phyloP scores from a whole-genome alignment of 75 land plant species.

The Cunninghamia lanceolata region DNA sequence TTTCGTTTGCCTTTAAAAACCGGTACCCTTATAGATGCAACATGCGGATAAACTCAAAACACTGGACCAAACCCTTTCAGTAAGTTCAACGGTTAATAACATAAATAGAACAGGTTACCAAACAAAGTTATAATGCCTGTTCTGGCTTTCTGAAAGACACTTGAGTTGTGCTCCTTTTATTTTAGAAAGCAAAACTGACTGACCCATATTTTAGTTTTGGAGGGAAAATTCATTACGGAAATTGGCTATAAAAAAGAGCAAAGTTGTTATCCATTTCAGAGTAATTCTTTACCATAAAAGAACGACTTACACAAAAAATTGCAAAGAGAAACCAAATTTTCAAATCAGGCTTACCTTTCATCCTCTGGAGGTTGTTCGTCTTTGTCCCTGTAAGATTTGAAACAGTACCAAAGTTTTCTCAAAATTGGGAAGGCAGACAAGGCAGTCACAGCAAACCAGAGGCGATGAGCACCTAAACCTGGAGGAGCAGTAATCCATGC shows the following conservation, averaged over 20 bases:
- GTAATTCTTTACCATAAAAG: neutral
- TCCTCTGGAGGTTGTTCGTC: conserved; percentile 6
- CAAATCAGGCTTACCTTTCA: neutral
- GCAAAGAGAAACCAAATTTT: neutral
- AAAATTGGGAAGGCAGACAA: conserved; percentile 72
- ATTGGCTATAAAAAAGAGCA: neutral
- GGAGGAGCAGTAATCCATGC: conserved; percentile 71
- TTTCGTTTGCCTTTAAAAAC: neutral
- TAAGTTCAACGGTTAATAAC: neutral
- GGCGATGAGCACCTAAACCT: conserved; percentile 82
- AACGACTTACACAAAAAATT: neutral
- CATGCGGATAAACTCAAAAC: neutral
- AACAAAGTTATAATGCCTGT: neutral
- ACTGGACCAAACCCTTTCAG: neutral
- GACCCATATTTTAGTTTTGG: neutral
- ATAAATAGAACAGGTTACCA: neutral
- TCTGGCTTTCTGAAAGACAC: neutral
- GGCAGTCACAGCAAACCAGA: conserved; percentile 92
- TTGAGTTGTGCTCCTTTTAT: neutral
- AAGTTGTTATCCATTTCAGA: neutral
- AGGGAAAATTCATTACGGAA: neutral
- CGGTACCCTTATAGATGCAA: neutral
- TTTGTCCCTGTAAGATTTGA: conserved; percentile 13
- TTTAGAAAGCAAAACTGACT: neutral
- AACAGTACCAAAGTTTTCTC: conserved; percentile 54